Conservation (phyloP, 2,329 filamentous ascomycete genomes). For the Ceratocystis papillata region DNA sequence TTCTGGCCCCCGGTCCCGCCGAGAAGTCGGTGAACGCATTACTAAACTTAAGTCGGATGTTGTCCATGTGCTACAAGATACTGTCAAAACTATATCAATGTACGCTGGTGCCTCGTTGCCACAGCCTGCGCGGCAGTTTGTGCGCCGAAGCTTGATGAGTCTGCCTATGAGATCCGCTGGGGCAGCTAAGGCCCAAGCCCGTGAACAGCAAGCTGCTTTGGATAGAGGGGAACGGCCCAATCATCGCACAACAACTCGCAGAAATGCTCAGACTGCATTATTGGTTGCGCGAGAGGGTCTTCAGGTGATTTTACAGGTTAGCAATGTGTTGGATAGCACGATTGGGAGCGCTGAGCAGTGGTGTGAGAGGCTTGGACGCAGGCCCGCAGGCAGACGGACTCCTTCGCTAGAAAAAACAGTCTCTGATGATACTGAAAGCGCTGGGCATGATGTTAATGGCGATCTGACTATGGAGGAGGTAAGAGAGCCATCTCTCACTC, state of each 20-base stretch:
- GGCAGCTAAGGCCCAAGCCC: conserved; percentile 39
- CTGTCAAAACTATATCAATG: conserved; percentile 74
- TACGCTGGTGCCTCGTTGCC: conserved; percentile 87
- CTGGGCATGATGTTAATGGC: conserved; percentile 23
- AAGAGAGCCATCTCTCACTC: conserved; percentile 26
- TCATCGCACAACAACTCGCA: conserved; percentile 27
- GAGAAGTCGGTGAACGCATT: conserved; percentile 50
- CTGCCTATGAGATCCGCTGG: conserved; percentile 73
- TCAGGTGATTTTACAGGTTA: conserved; percentile 90
- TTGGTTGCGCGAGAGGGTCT: conserved; percentile 81
- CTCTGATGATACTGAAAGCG: neutral
- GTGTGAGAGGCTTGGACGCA: conserved; percentile 63
- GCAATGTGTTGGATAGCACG: conserved; percentile 75
- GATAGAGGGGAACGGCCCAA: conserved; percentile 21
- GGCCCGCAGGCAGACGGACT: conserved; percentile 24
- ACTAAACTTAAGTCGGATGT: conserved; percentile 58
- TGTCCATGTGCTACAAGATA: conserved; percentile 66
- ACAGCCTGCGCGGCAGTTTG: conserved; percentile 73
- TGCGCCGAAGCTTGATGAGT: conserved; percentile 72
- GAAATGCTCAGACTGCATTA: conserved; percentile 64
- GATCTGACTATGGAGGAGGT: conserved; percentile 26
- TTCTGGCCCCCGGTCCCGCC: conserved; percentile 18
- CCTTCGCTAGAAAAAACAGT: conserved; percentile 25
- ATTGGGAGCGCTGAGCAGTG: conserved; percentile 84
- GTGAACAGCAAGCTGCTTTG: conserved; percentile 20